Evolutionary conservation across 768 basidiomycete genomes (phyloP), one percentile per base, ranked within the genome.

Genomic region (Suillus subaureus): DNA sequence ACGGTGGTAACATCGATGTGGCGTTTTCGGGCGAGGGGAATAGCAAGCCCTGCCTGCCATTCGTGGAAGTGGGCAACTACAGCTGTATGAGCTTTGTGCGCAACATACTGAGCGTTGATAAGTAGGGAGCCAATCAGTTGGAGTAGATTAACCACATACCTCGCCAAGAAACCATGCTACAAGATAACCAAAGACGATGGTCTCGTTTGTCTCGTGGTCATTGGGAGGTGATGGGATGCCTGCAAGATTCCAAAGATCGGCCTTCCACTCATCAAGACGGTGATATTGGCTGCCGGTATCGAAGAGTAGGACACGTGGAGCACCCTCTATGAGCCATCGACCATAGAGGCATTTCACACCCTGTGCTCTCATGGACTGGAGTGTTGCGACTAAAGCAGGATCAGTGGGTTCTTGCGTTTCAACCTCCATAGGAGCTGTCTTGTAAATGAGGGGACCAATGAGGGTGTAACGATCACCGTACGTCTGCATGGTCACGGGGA

Each of bases 91-190:
- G 91, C 84, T 75, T 97, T 93, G 51, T 88, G 88, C 33, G 91
- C 74, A 47, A 93, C 89, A 73, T 94, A 96, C 93, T 95, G 75
- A 3, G 56, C 62, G 39, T 40, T 42, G 5, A 63, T 60, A 42
- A 60, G 39, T 6, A 18, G 65, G 21, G 56, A 55, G 26, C 8
- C 7, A 7, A 39, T 61, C 63, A 70, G 68, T 31, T 28, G 64
- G 43, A 33, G 47, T 63, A 72, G 64, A 68, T 63, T 63, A 60
- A 31, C 12, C 13, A 79, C 90, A 68, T 66, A 94, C 95, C 83
- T 99, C 97, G 71, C 97, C 97, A n/a, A 99, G 85, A 84, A 99
- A 99, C 97, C 97, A 99, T 7, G 97, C 96, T 61, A 97, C 93
- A 68, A 99, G 89, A 78, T 99, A 99, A 16, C 97, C 97, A 79